These are phyloP conservation scores for Tulasnella calospora DNA, from an alignment of 768 basidiomycete genomes.

Conservation along the genomic window DNA sequence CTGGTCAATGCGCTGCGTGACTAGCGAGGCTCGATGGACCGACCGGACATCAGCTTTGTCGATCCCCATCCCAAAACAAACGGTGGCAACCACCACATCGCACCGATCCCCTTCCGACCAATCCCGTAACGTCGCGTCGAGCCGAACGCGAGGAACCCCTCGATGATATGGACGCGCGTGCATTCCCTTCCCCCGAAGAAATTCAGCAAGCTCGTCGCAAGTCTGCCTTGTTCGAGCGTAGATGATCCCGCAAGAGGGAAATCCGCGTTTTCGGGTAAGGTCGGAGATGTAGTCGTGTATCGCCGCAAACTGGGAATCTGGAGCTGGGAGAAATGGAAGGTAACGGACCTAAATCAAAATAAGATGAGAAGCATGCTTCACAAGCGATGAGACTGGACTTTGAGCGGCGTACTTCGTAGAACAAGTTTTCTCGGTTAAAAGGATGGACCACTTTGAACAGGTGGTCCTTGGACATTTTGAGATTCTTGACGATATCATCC, in stretches of 20 bases:
- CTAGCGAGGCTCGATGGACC: not conserved
- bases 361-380: not conserved
- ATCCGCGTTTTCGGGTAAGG: conserved; percentile 55
- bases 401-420: conserved; percentile 58
- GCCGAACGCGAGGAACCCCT: conserved; percentile 50
- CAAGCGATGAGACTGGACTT: not conserved
- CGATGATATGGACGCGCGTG: conserved; percentile 70
- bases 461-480: conserved; percentile 54
- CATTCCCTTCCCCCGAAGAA: conserved; percentile 61
- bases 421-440: conserved; percentile 75
- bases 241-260: conserved; percentile 61
- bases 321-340: conserved; percentile 45
- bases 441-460: conserved; percentile 67
- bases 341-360: conserved; percentile 54
- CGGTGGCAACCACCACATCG: conserved; percentile 77
- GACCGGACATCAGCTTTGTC: conserved; percentile 73
- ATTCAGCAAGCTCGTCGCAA: conserved; percentile 63
- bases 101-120: conserved; percentile 51
- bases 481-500: conserved; percentile 61
- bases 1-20: not conserved
- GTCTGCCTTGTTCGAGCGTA: conserved; percentile 66
- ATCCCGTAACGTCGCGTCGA: conserved; percentile 53
- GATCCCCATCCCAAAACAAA: conserved; percentile 84
- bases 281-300: conserved; percentile 61
- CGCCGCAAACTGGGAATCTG: conserved; percentile 55